These are phyloP conservation scores for Amaranthus palmeri DNA, from an alignment of 148 eudicot genomes.

Conservation along the genomic window DNA sequence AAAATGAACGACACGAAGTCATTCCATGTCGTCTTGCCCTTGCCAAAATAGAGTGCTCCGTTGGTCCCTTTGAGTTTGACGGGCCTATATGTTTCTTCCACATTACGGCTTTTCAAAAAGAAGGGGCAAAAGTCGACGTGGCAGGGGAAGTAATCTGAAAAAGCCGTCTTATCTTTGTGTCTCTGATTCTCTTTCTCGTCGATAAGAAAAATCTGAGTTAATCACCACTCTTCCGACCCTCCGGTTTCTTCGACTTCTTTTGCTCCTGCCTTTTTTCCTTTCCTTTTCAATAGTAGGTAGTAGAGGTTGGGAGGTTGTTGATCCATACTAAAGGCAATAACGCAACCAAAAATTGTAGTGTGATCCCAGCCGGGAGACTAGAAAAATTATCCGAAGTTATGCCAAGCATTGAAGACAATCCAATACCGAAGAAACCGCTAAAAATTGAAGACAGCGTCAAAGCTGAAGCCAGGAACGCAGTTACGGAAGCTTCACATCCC, in stretches of 20 bases:
- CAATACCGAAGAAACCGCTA: slow-evolving; percentile 75
- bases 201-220: slow-evolving; percentile 34
- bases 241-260: slow-evolving; percentile 40
- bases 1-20: not conserved
- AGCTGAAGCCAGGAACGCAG: slow-evolving; percentile 76
- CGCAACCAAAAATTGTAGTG: slow-evolving; percentile 64
- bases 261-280: slow-evolving; percentile 48
- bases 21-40: not conserved
- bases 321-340: slow-evolving; percentile 68
- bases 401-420: slow-evolving; percentile 68
- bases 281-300: slow-evolving; percentile 33
- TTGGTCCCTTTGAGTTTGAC: no score
- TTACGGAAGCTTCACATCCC: slow-evolving; percentile 89
- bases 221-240: slow-evolving; percentile 51
- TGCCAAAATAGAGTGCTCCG: not conserved
- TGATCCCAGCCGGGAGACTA: slow-evolving; percentile 57
- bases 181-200: slow-evolving; percentile 56
- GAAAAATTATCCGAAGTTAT: slow-evolving; percentile 56
- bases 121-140: no score
- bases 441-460: slow-evolving; percentile 68
- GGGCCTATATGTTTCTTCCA: no score
- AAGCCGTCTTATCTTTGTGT: slow-evolving; percentile 15
- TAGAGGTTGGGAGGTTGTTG: slow-evolving; percentile 36
- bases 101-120: no score
- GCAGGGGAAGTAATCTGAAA: not conserved